These are phyloP conservation scores for Xylaria sp. DNA, from an alignment of 2,329 filamentous ascomycete species.

Conservation along the genomic window DNA sequence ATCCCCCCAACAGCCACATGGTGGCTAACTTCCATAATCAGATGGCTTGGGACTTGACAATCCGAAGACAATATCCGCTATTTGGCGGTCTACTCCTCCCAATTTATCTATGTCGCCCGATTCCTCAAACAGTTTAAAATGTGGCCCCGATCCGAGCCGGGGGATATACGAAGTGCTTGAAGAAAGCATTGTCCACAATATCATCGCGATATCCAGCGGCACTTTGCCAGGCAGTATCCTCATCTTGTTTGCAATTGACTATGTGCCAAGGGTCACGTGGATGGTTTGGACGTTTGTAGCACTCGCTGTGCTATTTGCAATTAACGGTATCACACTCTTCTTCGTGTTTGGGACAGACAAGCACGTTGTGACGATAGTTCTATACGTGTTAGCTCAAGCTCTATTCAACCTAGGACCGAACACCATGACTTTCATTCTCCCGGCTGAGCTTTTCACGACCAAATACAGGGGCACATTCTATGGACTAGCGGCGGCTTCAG, in stretches of 20 bases:
- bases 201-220: slow-evolving; percentile 33
- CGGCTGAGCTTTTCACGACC: slow-evolving; percentile 69
- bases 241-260: slow-evolving; percentile 34
- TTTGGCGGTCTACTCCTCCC: slow-evolving; percentile 25
- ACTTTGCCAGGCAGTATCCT: slow-evolving; percentile 32
- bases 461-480: slow-evolving; percentile 67
- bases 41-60: slow-evolving; percentile 50
- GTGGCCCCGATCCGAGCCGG: slow-evolving; percentile 21
- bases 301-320: slow-evolving; percentile 33
- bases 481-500: slow-evolving; percentile 64
- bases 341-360: slow-evolving; percentile 32
- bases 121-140: not conserved
- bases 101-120: not conserved
- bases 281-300: slow-evolving; percentile 36
- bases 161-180: slow-evolving; percentile 31
- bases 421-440: slow-evolving; percentile 67
- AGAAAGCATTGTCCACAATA: slow-evolving; percentile 31
- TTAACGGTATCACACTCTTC: slow-evolving; percentile 36
- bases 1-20: not conserved
- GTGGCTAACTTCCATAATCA: not conserved
- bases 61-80: slow-evolving; percentile 33
- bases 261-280: slow-evolving; percentile 36
- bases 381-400: slow-evolving; percentile 60
- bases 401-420: slow-evolving; percentile 65
- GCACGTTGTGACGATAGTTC: slow-evolving; percentile 48